Evolutionary conservation across 2,329 filamentous ascomycete species (phyloP), one percentile per base, ranked within the genome.

Genomic region (Ophidiomyces ophidiicola): DNA sequence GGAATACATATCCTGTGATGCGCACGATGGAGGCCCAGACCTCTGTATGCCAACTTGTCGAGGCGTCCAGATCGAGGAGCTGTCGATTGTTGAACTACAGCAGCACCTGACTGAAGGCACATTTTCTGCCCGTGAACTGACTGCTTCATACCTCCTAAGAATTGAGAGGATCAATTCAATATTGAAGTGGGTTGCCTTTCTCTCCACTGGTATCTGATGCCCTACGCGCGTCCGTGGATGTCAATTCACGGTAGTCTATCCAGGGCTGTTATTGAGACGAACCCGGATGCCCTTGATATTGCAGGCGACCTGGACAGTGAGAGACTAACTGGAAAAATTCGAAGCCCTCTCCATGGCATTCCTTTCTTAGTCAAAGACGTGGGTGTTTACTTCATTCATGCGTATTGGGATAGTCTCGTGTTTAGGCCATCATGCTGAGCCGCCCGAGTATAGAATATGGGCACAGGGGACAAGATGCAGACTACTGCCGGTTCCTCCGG

Each of bases 331-430:
- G 76, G 76, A 17, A 63, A 61, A 26, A 55, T 76, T 6, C 70
- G 77, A n/a, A 71, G 79, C 1, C 74, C 74, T 1, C 66, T 87
- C 1, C 81, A 86, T 53, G 81, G 81, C 2, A 82, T 87, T 30
- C 81, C 82, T 0, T 82, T 82, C 53, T 64, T 80, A 2, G 72
- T 84, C 46, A 86, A 86, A 58, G 80, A 86, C 53, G 37, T 44
- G 37, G 18, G 15, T 30, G 32, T 11, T 15, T 8, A 8, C 26
- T n/a, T 14, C 20, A 14, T n/a, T 10, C 7, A n/a, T 14, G 10
- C 6, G n/a, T 29, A 12, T 17, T 29, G 32, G 11, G 8, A 31
- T 19, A 31, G 14, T 19, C 2, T 11, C 14, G 32, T 34, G 4
- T 3, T 23, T 21, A 20, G 7, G 6, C 6, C 6, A 18, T 23